Conservation (phyloP, 176 grass and related monocot species). For the Aegilops sharonensis region DNA sequence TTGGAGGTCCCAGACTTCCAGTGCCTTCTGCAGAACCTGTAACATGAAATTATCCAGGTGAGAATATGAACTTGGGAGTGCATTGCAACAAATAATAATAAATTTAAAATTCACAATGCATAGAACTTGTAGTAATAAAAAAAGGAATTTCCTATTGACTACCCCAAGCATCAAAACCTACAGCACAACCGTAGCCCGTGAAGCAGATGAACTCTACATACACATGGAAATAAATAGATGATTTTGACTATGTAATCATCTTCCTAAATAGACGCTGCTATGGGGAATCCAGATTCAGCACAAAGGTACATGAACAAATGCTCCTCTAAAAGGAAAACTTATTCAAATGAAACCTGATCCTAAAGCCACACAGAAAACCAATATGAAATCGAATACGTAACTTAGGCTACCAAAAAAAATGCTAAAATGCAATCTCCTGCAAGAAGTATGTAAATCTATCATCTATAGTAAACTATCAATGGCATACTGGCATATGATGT, state of each 20-base stretch:
- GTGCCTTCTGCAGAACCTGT: slow-evolving; percentile 92
- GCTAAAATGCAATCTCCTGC: neutral
- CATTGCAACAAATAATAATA: slow-evolving; percentile 3
- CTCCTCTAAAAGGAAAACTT: neutral
- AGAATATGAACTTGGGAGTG: neutral
- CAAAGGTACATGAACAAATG: neutral
- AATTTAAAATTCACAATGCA: neutral
- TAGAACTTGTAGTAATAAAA: neutral
- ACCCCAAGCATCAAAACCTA: slow-evolving; percentile 29
- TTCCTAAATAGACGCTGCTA: neutral
- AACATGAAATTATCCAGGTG: slow-evolving; percentile 14
- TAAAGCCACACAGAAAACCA: neutral
- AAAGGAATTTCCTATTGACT: neutral
- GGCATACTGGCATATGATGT: neutral
- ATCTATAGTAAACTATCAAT: neutral
- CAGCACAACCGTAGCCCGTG: neutral
- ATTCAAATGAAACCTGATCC: slow-evolving; percentile 16
- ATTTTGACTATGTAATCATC: neutral
- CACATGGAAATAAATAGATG: slow-evolving; percentile 3
- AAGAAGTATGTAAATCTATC: neutral
- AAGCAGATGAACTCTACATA: neutral
- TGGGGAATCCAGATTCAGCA: neutral
- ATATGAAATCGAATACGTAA: neutral
- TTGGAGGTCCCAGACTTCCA: slow-evolving; percentile 93
- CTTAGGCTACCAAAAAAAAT: neutral